Percentiles rank a stretch among this genome's conserved stretches.
Evolutionary conservation across 139 green algal genomes (phyloP).

Genomic region (Pseudopediastrum boryanum): DNA sequence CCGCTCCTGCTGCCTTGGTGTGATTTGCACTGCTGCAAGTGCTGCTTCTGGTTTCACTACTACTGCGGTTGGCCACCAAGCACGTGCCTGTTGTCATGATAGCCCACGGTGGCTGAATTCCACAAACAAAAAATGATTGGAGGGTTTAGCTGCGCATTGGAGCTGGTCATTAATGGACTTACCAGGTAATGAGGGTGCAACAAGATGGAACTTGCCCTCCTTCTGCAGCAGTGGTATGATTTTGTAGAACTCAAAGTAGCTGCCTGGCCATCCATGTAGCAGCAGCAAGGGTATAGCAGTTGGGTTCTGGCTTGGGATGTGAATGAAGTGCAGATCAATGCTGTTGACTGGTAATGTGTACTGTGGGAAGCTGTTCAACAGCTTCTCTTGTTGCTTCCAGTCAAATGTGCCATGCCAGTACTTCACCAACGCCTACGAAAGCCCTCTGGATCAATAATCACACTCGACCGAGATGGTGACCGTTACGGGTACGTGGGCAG

Average conservation of each 20-base stretch:
- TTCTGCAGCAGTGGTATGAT: constrained; percentile 12
- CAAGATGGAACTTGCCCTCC: constrained; percentile 22
- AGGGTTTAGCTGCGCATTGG: neutral
- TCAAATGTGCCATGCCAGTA: constrained; percentile 23
- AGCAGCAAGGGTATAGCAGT: constrained; percentile 29
- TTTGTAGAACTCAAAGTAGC: constrained; percentile 38
- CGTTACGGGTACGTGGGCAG: neutral
- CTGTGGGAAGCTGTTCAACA: constrained; percentile 30
- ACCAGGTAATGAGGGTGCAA: constrained; percentile 34
- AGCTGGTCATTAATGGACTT: neutral
- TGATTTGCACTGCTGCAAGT: no score
- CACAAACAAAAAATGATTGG: no score
- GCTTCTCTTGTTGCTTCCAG: constrained; percentile 23
- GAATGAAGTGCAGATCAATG: constrained; percentile 39
- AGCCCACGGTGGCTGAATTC: no score
- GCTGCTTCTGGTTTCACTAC: no score
- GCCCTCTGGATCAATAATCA: neutral
- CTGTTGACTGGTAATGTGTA: constrained; percentile 10
- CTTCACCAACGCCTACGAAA: constrained; percentile 6
- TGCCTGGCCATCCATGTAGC: constrained; percentile 26
- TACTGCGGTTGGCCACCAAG: no score
- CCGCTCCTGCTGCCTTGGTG: no score
- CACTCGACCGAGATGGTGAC: neutral
- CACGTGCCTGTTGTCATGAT: no score
- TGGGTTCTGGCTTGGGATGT: neutral